Percentiles rank a stretch among this genome's conserved stretches.
These are phyloP conservation scores for Tulasnella sp. DNA, from an alignment of 768 basidiomycete species.

Conservation along the genomic window DNA sequence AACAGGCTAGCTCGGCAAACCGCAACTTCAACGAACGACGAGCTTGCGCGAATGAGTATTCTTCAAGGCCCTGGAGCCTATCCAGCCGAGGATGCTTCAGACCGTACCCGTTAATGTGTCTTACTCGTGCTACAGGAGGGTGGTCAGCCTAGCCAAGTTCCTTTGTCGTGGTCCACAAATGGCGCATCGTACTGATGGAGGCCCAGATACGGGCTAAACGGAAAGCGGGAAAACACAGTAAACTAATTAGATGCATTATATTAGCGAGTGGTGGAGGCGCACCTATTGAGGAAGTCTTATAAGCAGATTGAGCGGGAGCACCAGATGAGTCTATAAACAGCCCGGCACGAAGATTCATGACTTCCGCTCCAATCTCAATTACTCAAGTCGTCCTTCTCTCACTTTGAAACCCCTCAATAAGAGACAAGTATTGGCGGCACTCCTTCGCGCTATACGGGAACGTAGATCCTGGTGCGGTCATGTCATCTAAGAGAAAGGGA, in stretches of 20 bases:
- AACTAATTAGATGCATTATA: background rate
- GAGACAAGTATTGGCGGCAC: background rate
- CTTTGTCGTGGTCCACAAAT: too few relatives aligned
- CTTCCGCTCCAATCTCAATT: too few relatives aligned
- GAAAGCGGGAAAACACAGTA: background rate
- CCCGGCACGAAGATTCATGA: too few relatives aligned
- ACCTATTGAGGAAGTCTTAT: background rate
- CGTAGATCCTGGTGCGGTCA: conserved; percentile 10
- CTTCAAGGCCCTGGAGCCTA: background rate
- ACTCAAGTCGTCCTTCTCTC: too few relatives aligned
- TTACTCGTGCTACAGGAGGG: background rate
- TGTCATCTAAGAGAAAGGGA: conserved; percentile 6
- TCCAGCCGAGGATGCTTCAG: conserved; percentile 6
- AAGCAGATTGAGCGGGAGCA: background rate
- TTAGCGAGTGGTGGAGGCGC: background rate
- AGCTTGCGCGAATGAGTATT: background rate
- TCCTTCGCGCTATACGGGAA: conserved; percentile 7
- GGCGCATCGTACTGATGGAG: background rate
- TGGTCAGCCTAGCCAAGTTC: background rate
- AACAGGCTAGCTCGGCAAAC: background rate
- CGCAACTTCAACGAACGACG: background rate
- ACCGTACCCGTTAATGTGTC: conserved; percentile 12
- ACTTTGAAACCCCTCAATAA: background rate
- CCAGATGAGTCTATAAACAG: background rate
- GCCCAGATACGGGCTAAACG: conserved; percentile 13